Base-by-base conservation (phyloP, 2,329 filamentous ascomycete genomes). In the Fusarium sp. region DNA sequence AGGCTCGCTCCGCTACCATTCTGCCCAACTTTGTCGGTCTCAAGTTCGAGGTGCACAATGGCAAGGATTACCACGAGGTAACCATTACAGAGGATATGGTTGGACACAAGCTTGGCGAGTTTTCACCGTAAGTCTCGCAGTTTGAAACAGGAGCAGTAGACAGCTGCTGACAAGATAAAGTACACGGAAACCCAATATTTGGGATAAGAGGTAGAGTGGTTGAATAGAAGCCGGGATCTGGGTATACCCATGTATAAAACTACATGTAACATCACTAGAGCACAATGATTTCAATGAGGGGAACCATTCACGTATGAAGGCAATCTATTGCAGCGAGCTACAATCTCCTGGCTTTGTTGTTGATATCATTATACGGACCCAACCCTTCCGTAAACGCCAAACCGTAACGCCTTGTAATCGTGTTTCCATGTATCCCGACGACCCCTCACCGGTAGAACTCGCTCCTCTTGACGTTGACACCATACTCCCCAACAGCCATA, bases 401-500 rank as follows among this genome's bases (percentile, higher is more conserved):
- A 61, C 52, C 61, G 42, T 41, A 71, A 69, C 67, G 59, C 67
- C 68, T 52, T 56, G 53, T 50, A 55, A 50, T 41, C 51, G 59
- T 61, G 38, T 13, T 14, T 29, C 41, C 58, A 35, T 52, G 29
- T 58, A 57, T 39, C 45, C 27, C 33, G 43, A 42, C 45, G 53
- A 36, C 19, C n/a, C 11, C 17, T 71, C 68, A 97, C 70, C 93
- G 85, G 76, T 99, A 99, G 74, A 98, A 99, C 79, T 99, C 95
- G 72, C 94, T 93, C 64, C 95, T 85, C 86, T 97, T 98, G 49
- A 98, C 91, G 73, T 97, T 99, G 48, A 99, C 93, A 1, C 95
- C 95, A 74, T 98, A 99, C 81, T 99, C 95, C 29, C 91, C 91
- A 27, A 98, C 94, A 1, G 95, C 95, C 93, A 98, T 98, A 14